Percentiles rank a stretch among this genome's conserved stretches.
Conservation (phyloP, 2,329 filamentous ascomycete genomes). For the Phyllosticta capitalensis region DNA sequence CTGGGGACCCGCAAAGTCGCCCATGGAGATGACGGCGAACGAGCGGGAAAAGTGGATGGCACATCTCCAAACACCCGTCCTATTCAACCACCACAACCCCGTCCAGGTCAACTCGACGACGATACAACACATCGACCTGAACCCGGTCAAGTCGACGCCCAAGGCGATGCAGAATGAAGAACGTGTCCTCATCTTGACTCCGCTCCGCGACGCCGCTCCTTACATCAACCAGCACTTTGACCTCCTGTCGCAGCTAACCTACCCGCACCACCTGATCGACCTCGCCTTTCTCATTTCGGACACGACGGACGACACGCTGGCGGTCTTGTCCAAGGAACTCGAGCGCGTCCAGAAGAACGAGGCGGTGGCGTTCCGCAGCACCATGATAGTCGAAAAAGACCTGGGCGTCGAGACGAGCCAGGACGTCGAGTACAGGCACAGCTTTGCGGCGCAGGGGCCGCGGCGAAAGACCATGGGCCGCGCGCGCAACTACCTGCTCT, state of each 20-base stretch:
- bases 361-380: constrained; percentile 75
- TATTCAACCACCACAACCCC: constrained; percentile 91
- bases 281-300: constrained; percentile 91
- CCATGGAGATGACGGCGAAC: constrained; percentile 88
- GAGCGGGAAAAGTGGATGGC: constrained; percentile 84
- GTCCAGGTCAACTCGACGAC: constrained; percentile 72
- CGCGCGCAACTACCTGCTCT: constrained; percentile 85
- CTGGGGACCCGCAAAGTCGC: constrained; percentile 90
- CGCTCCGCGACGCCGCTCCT: constrained; percentile 76
- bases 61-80: constrained; percentile 82
- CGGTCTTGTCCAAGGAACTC: constrained; percentile 74
- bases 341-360: constrained; percentile 76
- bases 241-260: constrained; percentile 77
- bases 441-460: constrained; percentile 78
- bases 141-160: constrained; percentile 69
- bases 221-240: constrained; percentile 89
- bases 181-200: constrained; percentile 82
- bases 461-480: constrained; percentile 82
- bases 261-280: constrained; percentile 92
- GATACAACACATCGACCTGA: constrained; percentile 75
- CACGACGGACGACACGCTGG: constrained; percentile 81
- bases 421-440: constrained; percentile 71
- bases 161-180: constrained; percentile 75
- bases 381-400: constrained; percentile 80
- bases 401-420: constrained; percentile 71